Evolutionary conservation across 495 filamentous ascomycete genomes (phyloP), one percentile per base, ranked within the genome.

Genomic region (Podospora comata): DNA sequence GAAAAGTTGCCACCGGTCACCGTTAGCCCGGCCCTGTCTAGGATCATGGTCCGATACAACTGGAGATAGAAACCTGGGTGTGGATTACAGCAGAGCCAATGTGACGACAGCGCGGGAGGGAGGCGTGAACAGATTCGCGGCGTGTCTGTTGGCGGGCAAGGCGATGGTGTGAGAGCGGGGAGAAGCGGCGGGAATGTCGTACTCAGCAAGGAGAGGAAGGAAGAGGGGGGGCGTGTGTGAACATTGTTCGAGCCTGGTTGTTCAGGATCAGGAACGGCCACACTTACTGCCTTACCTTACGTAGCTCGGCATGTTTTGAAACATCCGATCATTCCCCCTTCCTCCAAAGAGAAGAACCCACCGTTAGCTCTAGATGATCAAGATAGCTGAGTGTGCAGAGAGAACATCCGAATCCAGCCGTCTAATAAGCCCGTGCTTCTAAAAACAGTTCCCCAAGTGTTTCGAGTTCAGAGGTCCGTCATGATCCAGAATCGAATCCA

Each of bases 281-380:
- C 4, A 60, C 4, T 4, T 30, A 15, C 28, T 30, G 55, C 57
- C 32, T 55, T 20, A 26, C 55, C 55, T 58, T 58, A 23, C 30
- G 27, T 20, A 61, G 7, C 55, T 66, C 69, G 34, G 62, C 66
- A 68, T 68, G 65, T 69, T 69, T 69, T 65, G 67, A 72, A 72
- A 72, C 70, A 67, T 62, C 64, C n/a, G 55, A 65, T 71, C 59
- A 23, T 48, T 16, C 39, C 39, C 39, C 39, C 39, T 16, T 54
- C 39, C 39, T 16, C 34, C 54, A 66, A 64, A 59, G 26, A 64
- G 34, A 64, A 58, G 27, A 68, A 66, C 60, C 66, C 55, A 44
- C 61, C 54, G 65, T 64, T 64, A 23, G 65, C 44, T 66, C 39
- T 39, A 30, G 15, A 23, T 53, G 58, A 54, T 34, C 61, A 65